Evolutionary conservation across 768 basidiomycete genomes (phyloP).

Genomic region (Gyrodon lividus): DNA sequence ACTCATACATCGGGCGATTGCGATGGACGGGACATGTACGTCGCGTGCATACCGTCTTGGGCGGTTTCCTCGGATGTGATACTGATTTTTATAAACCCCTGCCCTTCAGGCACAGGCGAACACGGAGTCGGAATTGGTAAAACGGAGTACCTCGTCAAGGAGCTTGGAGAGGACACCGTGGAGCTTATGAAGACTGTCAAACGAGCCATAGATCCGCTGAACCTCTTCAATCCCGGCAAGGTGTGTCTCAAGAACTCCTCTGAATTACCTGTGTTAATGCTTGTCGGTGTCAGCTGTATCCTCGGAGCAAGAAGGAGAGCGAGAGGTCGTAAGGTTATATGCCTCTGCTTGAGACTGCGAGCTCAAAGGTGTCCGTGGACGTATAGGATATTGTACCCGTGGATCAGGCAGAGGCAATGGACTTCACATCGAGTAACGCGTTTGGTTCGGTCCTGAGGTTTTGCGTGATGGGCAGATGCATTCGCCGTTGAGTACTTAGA

Average conservation of each 20-base stretch:
- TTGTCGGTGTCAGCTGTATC: slow-evolving; percentile 15
- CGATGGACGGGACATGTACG: slow-evolving; percentile 76
- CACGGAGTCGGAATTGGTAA: slow-evolving; percentile 89
- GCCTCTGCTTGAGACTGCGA: background rate
- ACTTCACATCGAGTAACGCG: background rate
- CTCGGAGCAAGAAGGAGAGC: slow-evolving; percentile 3
- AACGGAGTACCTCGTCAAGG: slow-evolving; percentile 76
- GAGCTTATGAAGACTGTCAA: slow-evolving; percentile 88
- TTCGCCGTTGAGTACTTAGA: too few species aligned
- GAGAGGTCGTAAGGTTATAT: background rate
- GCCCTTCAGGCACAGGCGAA: slow-evolving; percentile 67
- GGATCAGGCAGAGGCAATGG: background rate
- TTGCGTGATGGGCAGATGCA: too few species aligned
- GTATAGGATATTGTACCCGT: background rate
- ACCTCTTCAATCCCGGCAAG: slow-evolving; percentile 88
- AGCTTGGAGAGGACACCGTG: slow-evolving; percentile 81
- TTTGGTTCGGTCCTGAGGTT: too few species aligned
- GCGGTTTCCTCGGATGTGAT: background rate
- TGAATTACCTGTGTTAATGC: background rate
- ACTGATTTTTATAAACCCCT: background rate
- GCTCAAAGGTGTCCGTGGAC: background rate
- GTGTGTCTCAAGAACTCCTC: slow-evolving; percentile 18
- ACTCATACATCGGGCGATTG: slow-evolving; percentile 68
- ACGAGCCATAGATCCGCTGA: slow-evolving; percentile 70
- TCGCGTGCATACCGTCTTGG: background rate